phyloP scores from a whole-genome alignment of 306 rosid species.

The Sesbania bispinosa region DNA sequence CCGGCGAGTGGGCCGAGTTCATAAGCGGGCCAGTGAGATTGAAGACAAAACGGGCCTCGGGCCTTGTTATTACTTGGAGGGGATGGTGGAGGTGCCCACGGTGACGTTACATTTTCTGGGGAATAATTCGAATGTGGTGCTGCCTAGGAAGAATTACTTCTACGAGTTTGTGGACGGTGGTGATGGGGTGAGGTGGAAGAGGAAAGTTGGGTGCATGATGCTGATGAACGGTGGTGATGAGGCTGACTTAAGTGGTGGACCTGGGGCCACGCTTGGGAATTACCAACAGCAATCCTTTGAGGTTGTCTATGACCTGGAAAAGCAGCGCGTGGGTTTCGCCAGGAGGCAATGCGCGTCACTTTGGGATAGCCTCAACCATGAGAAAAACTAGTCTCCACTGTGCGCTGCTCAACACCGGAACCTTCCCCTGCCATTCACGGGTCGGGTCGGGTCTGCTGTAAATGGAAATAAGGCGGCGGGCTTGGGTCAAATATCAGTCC shows the following conservation, averaged over 20 bases:
- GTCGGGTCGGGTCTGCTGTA: constrained; percentile 8
- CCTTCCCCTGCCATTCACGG: neutral
- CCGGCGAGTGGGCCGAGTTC: constrained; percentile 50
- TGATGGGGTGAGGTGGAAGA: constrained; percentile 36
- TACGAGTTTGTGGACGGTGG: constrained; percentile 69
- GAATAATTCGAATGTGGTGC: constrained; percentile 54
- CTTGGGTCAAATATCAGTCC: neutral
- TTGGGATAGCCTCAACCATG: constrained; percentile 65
- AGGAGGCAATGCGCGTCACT: constrained; percentile 70
- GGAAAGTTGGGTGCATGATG: constrained; percentile 86
- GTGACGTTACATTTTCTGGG: constrained; percentile 73
- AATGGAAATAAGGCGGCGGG: constrained; percentile 13
- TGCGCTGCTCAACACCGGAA: neutral
- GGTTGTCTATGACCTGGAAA: constrained; percentile 76
- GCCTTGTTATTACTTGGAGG: constrained; percentile 63
- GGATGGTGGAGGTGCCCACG: constrained; percentile 41
- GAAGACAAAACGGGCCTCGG: constrained; percentile 71
- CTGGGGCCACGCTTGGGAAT: constrained; percentile 86
- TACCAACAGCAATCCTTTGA: constrained; percentile 95
- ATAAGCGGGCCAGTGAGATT: constrained; percentile 57
- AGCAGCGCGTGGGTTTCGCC: constrained; percentile 77
- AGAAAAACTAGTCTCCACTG: constrained; percentile 7
- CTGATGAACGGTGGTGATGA: constrained; percentile 93
- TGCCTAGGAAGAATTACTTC: constrained; percentile 73
- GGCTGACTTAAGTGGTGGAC: constrained; percentile 68